Percentiles rank a stretch among this genome's conserved stretches.
Evolutionary conservation across 1,284 basidiomycete species (phyloP).

Genomic region (Xerocomus nothofagi): DNA sequence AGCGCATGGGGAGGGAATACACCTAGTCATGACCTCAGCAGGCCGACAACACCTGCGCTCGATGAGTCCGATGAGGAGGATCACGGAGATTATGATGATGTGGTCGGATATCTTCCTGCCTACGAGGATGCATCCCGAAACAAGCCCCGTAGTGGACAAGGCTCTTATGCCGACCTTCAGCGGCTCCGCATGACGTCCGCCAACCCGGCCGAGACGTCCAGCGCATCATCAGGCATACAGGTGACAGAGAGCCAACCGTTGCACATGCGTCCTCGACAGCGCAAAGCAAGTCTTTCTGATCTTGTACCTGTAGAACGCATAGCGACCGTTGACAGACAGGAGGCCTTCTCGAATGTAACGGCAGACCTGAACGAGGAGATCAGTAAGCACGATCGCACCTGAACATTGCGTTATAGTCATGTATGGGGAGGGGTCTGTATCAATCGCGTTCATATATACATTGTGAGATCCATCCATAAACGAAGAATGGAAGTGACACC

Average conservation of each 20-base stretch:
- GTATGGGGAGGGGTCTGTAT: conserved; percentile 12
- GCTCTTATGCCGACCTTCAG: conserved; percentile 78
- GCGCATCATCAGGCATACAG: conserved; percentile 23
- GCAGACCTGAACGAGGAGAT: conserved; percentile 66
- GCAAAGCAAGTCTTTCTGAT: conserved; percentile 64
- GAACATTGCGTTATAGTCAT: conserved; percentile 14
- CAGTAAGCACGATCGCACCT: conserved; percentile 37
- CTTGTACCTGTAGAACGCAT: conserved; percentile 62
- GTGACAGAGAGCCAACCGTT: conserved; percentile 39
- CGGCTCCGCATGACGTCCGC: conserved; percentile 51
- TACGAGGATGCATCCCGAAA: conserved; percentile 45
- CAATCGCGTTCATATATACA: conserved; percentile 33
- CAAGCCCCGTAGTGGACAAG: conserved; percentile 64
- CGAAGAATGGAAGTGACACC: conserved; percentile 21
- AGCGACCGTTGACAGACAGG: conserved; percentile 53
- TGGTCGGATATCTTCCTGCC: conserved; percentile 59
- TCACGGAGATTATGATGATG: conserved; percentile 77
- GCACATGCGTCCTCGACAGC: conserved; percentile 51
- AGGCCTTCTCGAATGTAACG: conserved; percentile 56
- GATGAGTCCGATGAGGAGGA: conserved; percentile 77
- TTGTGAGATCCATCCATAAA: conserved; percentile 19
- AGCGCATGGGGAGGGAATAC: conserved; percentile 71
- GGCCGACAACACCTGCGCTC: conserved; percentile 66
- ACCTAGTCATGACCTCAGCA: conserved; percentile 58
- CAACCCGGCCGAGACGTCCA: conserved; percentile 12